A percentile compares a stretch with the other conserved stretches of the same genome.
phyloP scores from a whole-genome alignment of 2,329 filamentous ascomycete genomes.

The Hirsutella rhossiliensis region DNA sequence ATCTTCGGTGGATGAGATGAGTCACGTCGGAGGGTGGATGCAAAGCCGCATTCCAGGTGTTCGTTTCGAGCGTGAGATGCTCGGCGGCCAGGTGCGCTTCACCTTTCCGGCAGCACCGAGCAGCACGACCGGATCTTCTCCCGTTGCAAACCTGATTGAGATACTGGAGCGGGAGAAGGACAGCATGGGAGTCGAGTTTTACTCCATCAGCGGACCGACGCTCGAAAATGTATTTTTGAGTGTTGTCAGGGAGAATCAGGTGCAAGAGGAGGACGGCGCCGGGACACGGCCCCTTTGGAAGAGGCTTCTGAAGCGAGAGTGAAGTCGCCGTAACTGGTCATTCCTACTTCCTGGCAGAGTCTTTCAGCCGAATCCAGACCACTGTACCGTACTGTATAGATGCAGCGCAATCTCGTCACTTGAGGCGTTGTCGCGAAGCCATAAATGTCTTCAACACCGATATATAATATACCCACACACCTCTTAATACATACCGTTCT shows the following conservation, averaged over 20 bases:
- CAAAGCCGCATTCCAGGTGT: constrained; percentile 36
- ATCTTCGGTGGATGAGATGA: constrained; percentile 43
- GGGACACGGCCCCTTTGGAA: not conserved
- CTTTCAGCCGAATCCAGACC: too few relatives aligned
- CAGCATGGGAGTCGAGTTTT: constrained; percentile 48
- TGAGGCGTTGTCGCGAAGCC: too few relatives aligned
- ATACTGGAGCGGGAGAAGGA: constrained; percentile 45
- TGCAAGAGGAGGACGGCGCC: constrained; percentile 8
- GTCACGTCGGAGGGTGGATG: constrained; percentile 43
- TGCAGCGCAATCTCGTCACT: too few relatives aligned
- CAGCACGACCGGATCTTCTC: constrained; percentile 2
- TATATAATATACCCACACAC: too few relatives aligned
- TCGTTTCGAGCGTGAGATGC: constrained; percentile 42
- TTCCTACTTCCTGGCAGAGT: too few relatives aligned
- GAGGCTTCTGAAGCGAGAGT: not conserved
- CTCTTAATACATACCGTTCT: too few relatives aligned
- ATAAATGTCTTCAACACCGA: too few relatives aligned
- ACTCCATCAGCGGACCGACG: constrained; percentile 53
- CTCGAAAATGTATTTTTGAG: constrained; percentile 59
- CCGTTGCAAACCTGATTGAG: constrained; percentile 19
- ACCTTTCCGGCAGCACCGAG: constrained; percentile 7
- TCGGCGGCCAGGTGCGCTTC: constrained; percentile 47
- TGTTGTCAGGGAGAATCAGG: constrained; percentile 50
- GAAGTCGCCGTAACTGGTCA: not conserved
- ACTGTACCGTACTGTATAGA: too few relatives aligned